A percentile compares a stretch with the other conserved stretches of the same genome.
These are phyloP conservation scores for Trifolium repens DNA, from an alignment of 306 rosid species.

Conservation along the genomic window DNA sequence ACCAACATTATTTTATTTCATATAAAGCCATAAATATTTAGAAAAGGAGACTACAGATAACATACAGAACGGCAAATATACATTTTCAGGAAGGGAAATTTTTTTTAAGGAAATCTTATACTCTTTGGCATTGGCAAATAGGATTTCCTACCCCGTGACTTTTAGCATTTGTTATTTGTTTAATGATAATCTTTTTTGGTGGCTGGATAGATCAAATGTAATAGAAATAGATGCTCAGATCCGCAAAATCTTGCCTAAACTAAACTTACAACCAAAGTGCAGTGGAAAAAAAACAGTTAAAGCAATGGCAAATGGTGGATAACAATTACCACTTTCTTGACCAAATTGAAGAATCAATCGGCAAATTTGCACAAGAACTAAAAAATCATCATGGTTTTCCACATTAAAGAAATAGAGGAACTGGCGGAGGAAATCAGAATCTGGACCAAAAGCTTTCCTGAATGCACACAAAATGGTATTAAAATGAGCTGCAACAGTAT, in stretches of 20 bases:
- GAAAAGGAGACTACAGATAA: background rate
- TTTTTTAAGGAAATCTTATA: background rate
- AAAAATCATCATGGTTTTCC: conserved; percentile 63
- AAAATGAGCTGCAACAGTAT: conserved; percentile 21
- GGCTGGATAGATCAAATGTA: background rate
- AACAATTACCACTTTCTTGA: conserved; percentile 70
- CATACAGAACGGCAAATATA: too few species aligned
- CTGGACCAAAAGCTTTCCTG: conserved; percentile 85
- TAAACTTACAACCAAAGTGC: conserved; percentile 15
- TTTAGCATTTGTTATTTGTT: background rate
- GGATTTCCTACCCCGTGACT: background rate
- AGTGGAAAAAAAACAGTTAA: conserved; percentile 24
- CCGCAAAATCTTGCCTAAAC: conserved; percentile 2
- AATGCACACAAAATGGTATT: conserved; percentile 47
- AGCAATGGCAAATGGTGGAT: conserved; percentile 22
- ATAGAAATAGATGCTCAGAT: conserved; percentile 6
- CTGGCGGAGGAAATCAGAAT: conserved; percentile 87
- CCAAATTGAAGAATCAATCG: conserved; percentile 67
- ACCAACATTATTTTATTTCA: background rate
- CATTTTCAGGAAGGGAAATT: too few species aligned
- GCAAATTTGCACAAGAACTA: conserved; percentile 76
- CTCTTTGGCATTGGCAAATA: background rate
- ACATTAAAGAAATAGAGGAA: conserved; percentile 85
- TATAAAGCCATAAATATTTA: background rate
- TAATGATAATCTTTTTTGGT: conserved; percentile 22